Conservation (phyloP, 1,284 basidiomycete species). For the Porodaedalea pini region DNA sequence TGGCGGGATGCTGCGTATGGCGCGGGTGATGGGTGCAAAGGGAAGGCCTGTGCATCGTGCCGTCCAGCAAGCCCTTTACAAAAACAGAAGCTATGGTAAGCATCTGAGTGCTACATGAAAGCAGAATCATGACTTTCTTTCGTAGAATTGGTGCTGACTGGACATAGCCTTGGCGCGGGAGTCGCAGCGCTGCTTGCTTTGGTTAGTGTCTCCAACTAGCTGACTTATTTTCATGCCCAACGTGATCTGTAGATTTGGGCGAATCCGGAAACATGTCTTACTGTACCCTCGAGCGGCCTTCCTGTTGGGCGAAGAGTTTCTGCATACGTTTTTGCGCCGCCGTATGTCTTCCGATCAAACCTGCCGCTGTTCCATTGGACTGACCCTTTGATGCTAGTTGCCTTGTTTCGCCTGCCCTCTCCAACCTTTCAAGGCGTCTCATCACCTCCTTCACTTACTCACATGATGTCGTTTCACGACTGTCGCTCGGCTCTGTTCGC, state of each 20-base stretch:
- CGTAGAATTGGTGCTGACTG: slow-evolving; percentile 69
- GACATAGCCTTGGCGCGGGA: slow-evolving; percentile 87
- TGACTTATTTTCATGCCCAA: not conserved
- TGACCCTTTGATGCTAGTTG: slow-evolving; percentile 40
- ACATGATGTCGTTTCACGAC: slow-evolving; percentile 74
- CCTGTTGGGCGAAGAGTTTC: slow-evolving; percentile 64
- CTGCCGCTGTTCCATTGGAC: slow-evolving; percentile 11
- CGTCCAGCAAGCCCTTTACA: slow-evolving; percentile 62
- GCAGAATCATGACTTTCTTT: not conserved
- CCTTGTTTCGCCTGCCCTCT: slow-evolving; percentile 53
- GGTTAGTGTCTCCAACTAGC: slow-evolving; percentile 37
- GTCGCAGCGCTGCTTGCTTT: slow-evolving; percentile 75
- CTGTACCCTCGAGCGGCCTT: slow-evolving; percentile 66
- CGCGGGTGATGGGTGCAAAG: slow-evolving; percentile 69
- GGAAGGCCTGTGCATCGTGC: slow-evolving; percentile 77
- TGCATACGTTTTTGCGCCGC: slow-evolving; percentile 79
- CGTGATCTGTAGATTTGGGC: slow-evolving; percentile 70
- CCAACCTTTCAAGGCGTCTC: slow-evolving; percentile 51
- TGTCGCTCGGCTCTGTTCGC: slow-evolving; percentile 74
- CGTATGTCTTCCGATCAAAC: slow-evolving; percentile 43
- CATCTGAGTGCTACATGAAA: not conserved
- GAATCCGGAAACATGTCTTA: slow-evolving; percentile 70
- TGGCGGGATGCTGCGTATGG: slow-evolving; percentile 77
- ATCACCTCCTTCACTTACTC: slow-evolving; percentile 80
- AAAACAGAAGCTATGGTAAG: slow-evolving; percentile 68